A percentile compares a stretch with the other conserved stretches of the same genome.
phyloP scores from a whole-genome alignment of 2,329 filamentous ascomycete genomes.

The Verticillium isaacii region DNA sequence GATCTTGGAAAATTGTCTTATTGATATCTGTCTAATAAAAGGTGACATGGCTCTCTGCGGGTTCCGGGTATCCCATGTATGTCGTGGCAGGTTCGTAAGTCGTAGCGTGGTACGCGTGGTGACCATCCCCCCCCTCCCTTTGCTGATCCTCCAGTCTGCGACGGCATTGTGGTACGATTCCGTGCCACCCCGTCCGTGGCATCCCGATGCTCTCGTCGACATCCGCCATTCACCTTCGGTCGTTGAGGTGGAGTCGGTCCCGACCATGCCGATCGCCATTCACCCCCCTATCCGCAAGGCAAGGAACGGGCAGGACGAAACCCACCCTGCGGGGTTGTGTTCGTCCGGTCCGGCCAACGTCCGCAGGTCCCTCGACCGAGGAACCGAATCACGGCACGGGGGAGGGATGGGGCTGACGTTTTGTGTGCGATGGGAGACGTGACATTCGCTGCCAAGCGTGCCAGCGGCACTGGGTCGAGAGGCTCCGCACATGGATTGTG shows the following conservation, averaged over 20 bases:
- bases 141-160: background rate
- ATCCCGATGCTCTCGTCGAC: background rate
- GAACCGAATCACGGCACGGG: background rate
- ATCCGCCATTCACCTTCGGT: background rate
- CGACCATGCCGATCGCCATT: background rate
- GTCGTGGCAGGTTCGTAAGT: background rate
- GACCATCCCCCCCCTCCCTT: too few relatives aligned
- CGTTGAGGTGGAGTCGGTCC: background rate
- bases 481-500: too few relatives aligned
- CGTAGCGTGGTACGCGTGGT: background rate
- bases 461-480: too few relatives aligned
- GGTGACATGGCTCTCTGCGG: background rate
- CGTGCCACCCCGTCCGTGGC: background rate
- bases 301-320: too few relatives aligned
- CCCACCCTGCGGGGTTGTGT: too few relatives aligned
- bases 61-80: background rate
- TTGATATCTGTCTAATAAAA: background rate
- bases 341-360: background rate
- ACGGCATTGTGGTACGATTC: background rate
- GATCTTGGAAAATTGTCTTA: background rate
- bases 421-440: background rate
- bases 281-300: too few relatives aligned
- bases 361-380: too few relatives aligned
- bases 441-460: too few relatives aligned
- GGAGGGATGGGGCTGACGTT: background rate